Base-by-base conservation (phyloP, 148 eudicot genomes). In the Rhododendron simsii region DNA sequence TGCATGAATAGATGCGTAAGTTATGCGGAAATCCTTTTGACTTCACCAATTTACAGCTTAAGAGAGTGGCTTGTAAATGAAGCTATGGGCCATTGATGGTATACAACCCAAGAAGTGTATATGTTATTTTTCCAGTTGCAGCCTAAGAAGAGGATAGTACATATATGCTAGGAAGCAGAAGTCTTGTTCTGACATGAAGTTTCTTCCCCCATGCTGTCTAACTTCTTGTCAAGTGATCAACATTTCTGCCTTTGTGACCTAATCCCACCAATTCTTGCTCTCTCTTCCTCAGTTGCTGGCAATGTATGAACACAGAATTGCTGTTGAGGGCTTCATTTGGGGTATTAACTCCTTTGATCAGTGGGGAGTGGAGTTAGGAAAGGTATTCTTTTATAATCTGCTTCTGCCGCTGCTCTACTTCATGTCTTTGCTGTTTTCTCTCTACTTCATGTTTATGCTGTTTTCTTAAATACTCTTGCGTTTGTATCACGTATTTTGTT, bases 281-380 rank as follows among this genome's bases (percentile, higher is more conserved):
- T 86, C 5, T 87, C 71, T 87, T 81, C 85, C 87, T 89, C 93
- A 97, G 99, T 87, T 97, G 86, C 81, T 97, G 89, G 98, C 99
- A 80, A 93, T 97, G 39, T 97, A 95, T 85, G 99, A 97, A 88
- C 99, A 97, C 89, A 90, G 99, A 91, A 80, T 97, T 88, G 99
- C 99, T 83, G 98, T 97, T 53, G 93, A 97, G 90, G 99, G 99
- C 85, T 97, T 97, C 88, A 73, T 93, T 37, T 97, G 99, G 99
- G 96, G 96, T 14, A 93, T 97, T 87, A 97, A 97, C 92, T 97
- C 99, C 81, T 97, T 97, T 20, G 99, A 97, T 78, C 99, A 97
- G 86, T 97, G 99, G 99, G 99, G 99, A 88, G 99, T 97, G 67
- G 99, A 97, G 87, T 82, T 97, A 86, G 99, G 99, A 87, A 97